Evolutionary conservation across 352 stramenopile species (phyloP).

Genomic region (Phytophthora pseudosyringae): DNA sequence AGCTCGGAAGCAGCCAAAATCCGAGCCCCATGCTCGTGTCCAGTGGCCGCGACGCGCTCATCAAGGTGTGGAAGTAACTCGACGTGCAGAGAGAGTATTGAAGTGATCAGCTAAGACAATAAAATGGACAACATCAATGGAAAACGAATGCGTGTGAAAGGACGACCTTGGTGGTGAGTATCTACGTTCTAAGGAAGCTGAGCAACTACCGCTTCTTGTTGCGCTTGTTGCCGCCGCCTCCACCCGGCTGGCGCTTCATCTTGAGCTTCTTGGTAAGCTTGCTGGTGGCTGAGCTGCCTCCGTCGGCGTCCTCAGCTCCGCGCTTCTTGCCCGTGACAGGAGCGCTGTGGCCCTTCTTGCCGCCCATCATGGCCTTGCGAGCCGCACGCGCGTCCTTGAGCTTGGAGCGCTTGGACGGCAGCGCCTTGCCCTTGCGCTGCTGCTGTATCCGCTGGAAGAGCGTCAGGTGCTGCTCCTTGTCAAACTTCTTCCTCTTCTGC

Average conservation of each 20-base stretch:
- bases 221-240: conserved; percentile 39
- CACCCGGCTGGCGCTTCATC: conserved; percentile 39
- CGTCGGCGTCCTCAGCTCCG: conserved; percentile 37
- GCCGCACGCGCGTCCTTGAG: conserved; percentile 77
- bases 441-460: conserved; percentile 91
- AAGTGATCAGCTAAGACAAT: conserved; percentile 33
- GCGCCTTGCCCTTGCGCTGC: conserved; percentile 79
- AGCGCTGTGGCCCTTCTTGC: conserved; percentile 38
- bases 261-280: conserved; percentile 51
- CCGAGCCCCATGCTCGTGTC: conserved; percentile 90
- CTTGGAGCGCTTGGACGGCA: conserved; percentile 86
- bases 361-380: conserved; percentile 73
- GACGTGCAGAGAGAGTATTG: conserved; percentile 14
- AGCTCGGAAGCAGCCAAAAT: conserved; percentile 77
- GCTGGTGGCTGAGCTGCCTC: conserved; percentile 20
- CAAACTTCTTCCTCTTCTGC: conserved; percentile 46
- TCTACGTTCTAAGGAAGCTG: no score
- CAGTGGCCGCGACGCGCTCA: conserved; percentile 93
- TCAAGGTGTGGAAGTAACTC: conserved; percentile 95
- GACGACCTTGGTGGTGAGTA: neutral
- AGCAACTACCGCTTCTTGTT: conserved; percentile 48
- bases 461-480: conserved; percentile 74
- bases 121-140: conserved; percentile 21
- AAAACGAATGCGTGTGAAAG: conserved; percentile 8
- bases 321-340: conserved; percentile 37